Base-by-base conservation (phyloP, 225 moss, liverwort and hornwort genomes). In the Pleurozium schreberi region DNA sequence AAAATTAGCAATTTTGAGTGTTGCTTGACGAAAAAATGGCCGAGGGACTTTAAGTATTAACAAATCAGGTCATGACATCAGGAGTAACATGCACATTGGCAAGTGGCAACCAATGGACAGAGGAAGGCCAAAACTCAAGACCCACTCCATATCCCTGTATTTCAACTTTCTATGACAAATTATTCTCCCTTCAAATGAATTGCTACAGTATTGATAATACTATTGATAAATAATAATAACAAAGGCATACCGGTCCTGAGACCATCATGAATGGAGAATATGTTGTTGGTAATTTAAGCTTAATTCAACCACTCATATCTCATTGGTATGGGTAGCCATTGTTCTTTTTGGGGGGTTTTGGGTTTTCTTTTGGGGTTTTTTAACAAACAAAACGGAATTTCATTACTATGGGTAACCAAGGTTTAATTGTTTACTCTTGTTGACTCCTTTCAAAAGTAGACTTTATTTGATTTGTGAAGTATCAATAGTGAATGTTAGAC, bases 241-340 rank as follows among this genome's bases (percentile, higher is more conserved):
- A 73, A 73, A 2, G 1, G 1, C 5, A 71, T 1, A 3, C 5
- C 2, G 12, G 43, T 43, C 71, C 1, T 5, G 1, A 10, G 28
- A 45, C 17, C 10, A 73, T 45, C 25, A 74, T 74, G 47, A 49
- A 47, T 47, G 19, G 19, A 74, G 74, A 74, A 74, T 47, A 0
- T 74, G 4, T 70, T 74, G 18, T n/a, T 4, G 33, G 30, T 8
- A 52, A 52, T 52, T 52, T 52, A 52, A 52, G 52, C 52, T 52
- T 28, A 73, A 28, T 73, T 45, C 8, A 6, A 18, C 47, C 31
- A 47, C 47, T 74, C 11, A 11, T 18, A 30, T 16, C 18, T 74
- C 31, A 31, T 1, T 4, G 31, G 18, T 30, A 31, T 31, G 3
- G n/a, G n/a, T n/a, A n/a, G n/a, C n/a, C n/a, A n/a, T n/a, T n/a